Conservation (phyloP, 1,284 basidiomycete genomes). For the Microbotryum scabiosae region DNA sequence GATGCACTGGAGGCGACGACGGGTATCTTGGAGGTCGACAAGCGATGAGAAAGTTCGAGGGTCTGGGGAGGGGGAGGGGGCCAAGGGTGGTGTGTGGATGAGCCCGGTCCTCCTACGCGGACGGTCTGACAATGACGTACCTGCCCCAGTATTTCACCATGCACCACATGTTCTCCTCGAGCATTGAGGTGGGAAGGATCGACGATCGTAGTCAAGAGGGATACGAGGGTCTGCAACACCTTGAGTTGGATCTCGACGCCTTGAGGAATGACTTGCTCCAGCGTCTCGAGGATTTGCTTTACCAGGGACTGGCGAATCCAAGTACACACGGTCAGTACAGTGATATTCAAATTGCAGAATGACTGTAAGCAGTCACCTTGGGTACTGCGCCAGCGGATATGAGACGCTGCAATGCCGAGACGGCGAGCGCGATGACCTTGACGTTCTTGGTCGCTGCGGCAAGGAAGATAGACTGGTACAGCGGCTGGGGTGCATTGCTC, state of each 20-base stretch:
- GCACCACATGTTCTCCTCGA: conserved; percentile 48
- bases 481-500: conserved; percentile 51
- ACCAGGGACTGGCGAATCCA: conserved; percentile 52
- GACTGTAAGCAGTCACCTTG: conserved; percentile 34
- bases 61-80: conserved; percentile 48
- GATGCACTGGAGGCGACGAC: conserved; percentile 97
- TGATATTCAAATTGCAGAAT: neutral
- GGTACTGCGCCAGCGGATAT: conserved; percentile 74
- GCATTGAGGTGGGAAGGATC: neutral
- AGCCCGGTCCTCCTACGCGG: conserved; percentile 2
- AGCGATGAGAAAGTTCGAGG: conserved; percentile 79
- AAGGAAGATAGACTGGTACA: conserved; percentile 84
- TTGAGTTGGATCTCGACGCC: conserved; percentile 91
- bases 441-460: conserved; percentile 87
- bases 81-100: neutral
- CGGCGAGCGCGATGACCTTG: conserved; percentile 85
- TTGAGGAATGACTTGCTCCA: conserved; percentile 77
- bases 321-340: neutral
- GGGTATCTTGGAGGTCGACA: conserved; percentile 88
- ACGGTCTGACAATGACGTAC: conserved; percentile 45
- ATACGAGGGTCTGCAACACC: conserved; percentile 80
- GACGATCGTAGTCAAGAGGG: conserved; percentile 63
- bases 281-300: conserved; percentile 66
- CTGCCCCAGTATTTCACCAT: conserved; percentile 68
- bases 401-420: conserved; percentile 83